A percentile compares a stretch with the other conserved stretches of the same genome.
Evolutionary conservation across 768 basidiomycete species (phyloP).

Genomic region (Udeniomyces megalosporus): DNA sequence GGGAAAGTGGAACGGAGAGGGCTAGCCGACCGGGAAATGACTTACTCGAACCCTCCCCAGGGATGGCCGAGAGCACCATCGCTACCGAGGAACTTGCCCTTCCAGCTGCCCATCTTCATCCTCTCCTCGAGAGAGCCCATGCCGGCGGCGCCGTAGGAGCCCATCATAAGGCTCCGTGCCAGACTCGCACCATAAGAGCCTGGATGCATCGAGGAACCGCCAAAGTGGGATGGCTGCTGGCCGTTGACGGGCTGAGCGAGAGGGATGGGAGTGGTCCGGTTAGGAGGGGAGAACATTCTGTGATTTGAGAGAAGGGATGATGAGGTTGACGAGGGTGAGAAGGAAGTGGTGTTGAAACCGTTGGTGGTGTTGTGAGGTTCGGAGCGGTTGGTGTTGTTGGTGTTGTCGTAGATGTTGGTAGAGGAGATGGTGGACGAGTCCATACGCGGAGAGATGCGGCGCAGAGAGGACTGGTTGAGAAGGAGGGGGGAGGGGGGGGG

Average conservation of each 20-base stretch:
- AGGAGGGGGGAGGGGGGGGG: neutral
- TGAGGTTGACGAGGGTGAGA: too few species aligned
- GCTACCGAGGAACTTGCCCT: conserved; percentile 12
- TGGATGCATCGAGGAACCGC: too few species aligned
- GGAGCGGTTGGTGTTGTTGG: neutral
- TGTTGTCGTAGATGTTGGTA: neutral
- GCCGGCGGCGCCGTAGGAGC: conserved; percentile 2
- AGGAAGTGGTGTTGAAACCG: neutral
- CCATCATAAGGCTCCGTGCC: neutral
- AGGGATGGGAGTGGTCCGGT: neutral
- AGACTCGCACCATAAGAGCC: neutral
- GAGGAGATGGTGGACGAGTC: neutral
- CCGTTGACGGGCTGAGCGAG: neutral
- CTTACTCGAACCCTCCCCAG: conserved; percentile 12
- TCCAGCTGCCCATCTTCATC: conserved; percentile 12
- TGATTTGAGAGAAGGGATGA: neutral
- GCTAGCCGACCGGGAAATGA: neutral
- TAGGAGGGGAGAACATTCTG: neutral
- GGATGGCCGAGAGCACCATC: neutral
- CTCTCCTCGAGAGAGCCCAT: conserved; percentile 8
- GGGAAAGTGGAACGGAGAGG: too few species aligned
- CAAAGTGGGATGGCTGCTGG: too few species aligned
- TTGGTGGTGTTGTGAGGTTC: neutral
- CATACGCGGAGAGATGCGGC: neutral
- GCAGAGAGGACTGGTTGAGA: neutral